Conservation (phyloP, 2,329 filamentous ascomycete species). For the Hirsutella thompsonii region DNA sequence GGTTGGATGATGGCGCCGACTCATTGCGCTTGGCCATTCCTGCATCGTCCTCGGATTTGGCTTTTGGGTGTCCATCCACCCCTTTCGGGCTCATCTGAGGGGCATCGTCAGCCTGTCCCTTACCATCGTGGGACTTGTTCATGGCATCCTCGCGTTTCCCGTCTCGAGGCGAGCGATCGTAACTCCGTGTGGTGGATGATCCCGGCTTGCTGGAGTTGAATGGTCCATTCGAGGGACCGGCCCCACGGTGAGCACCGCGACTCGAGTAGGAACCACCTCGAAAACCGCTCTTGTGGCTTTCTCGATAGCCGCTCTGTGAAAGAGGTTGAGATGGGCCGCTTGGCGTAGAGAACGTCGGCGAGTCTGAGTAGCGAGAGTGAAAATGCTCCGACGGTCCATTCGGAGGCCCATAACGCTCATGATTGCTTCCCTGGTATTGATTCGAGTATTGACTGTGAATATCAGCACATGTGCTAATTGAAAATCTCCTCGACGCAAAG, state of each 20-base stretch:
- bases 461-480: conserved; percentile 5
- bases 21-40: conserved; percentile 3
- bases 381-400: conserved; percentile 41
- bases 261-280: conserved; percentile 45
- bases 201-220: conserved; percentile 42
- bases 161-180: conserved; percentile 6
- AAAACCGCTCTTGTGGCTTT: conserved; percentile 40
- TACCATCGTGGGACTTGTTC: conserved; percentile 4
- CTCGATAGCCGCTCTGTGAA: conserved; percentile 31
- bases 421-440: conserved; percentile 42
- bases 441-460: conserved; percentile 45
- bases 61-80: neutral
- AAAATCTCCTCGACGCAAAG: neutral
- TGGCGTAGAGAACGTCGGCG: conserved; percentile 42
- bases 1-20: conserved; percentile 19
- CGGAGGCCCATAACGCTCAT: conserved; percentile 33
- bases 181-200: conserved; percentile 7
- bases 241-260: conserved; percentile 41
- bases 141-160: conserved; percentile 9
- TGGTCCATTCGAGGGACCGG: conserved; percentile 53
- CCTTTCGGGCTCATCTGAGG: conserved; percentile 5
- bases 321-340: conserved; percentile 44
- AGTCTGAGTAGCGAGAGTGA: conserved; percentile 31
- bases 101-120: conserved; percentile 6
- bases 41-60: neutral